A percentile compares a stretch with the other conserved stretches of the same genome.
These are phyloP conservation scores for Diplodia scrobiculata DNA, from an alignment of 2,329 filamentous ascomycete genomes.

Conservation along the genomic window DNA sequence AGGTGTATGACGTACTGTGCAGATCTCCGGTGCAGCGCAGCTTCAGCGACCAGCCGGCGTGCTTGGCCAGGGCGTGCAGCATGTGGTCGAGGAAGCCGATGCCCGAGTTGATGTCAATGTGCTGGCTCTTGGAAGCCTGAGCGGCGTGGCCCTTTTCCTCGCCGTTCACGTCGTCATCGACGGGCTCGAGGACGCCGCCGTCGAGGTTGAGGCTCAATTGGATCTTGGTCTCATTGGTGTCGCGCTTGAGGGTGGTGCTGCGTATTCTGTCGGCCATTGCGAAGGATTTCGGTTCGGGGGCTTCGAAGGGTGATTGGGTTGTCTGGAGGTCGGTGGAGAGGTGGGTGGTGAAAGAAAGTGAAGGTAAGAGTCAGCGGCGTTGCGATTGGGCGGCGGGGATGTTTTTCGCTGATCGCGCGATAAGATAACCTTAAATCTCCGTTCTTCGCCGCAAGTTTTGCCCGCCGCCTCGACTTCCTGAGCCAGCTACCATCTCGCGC, in stretches of 20 bases:
- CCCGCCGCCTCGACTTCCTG: slow-evolving; percentile 32
- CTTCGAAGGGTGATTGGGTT: not conserved
- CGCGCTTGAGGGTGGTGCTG: slow-evolving; percentile 76
- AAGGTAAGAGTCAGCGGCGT: slow-evolving; percentile 24
- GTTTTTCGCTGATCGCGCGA: slow-evolving; percentile 28
- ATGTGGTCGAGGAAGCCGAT: slow-evolving; percentile 99
- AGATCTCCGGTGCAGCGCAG: slow-evolving; percentile 84
- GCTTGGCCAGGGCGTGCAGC: slow-evolving; percentile 94
- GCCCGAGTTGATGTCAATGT: slow-evolving; percentile 80
- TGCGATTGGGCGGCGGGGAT: slow-evolving; percentile 31
- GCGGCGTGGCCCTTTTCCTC: slow-evolving; percentile 67
- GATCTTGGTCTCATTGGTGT: slow-evolving; percentile 98
- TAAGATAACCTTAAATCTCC: slow-evolving; percentile 33
- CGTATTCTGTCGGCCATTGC: slow-evolving; percentile 50
- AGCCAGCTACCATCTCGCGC: not conserved
- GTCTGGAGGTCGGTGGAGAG: not conserved
- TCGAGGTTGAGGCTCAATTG: slow-evolving; percentile 90
- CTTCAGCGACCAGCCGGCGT: slow-evolving; percentile 88
- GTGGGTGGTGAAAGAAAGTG: not conserved
- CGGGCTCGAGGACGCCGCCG: slow-evolving; percentile 62
- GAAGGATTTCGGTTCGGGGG: not conserved
- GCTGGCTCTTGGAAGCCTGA: slow-evolving; percentile 80
- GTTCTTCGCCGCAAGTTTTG: slow-evolving; percentile 29
- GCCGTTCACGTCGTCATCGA: slow-evolving; percentile 40
- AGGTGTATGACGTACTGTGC: slow-evolving; percentile 65